Evolutionary conservation across 2,329 filamentous ascomycete genomes (phyloP), one percentile per base, ranked within the genome.

Genomic region (Penicillium capsulatum): DNA sequence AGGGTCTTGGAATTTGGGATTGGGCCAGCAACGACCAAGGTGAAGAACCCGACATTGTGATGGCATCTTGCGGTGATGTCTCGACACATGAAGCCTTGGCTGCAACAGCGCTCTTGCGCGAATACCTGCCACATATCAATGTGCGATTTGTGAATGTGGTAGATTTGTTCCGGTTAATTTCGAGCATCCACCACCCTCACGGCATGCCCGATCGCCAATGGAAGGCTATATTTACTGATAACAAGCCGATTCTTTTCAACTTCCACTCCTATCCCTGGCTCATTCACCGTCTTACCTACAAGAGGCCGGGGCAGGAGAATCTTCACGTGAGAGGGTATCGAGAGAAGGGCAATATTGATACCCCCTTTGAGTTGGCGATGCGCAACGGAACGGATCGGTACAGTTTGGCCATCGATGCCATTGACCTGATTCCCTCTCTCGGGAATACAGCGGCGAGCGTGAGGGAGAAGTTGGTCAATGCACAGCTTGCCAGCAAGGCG

Each of bases 181-280:
- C 81, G 43, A 72, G 79, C 40, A 69, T 65, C 14, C 79, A 87
- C 54, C 85, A 90, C 60, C 81, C 84, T 0, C 85, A 90, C 65
- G 85, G 84, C 28, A 72, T 89, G 41, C 74, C 71, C 0, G 79
- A 86, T 51, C 48, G 54, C 13, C 81, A 87, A 58, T 90, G 81
- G 77, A 65, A 65, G 10, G 71, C 81, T 27, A 68, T 88, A 49
- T 90, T 90, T 72, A 89, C 84, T 1, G 71, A 74, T 11, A 71
- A 87, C 68, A 81, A 74, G 50, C 85, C 84, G 15, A 71, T 87
- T 59, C 80, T 89, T 58, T 89, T 90, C 73, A 89, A 88, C 70
- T 90, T 89, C 77, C 85, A 90, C 69, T 83, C 79, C 20, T 89
- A 90, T 67, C 84, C 85, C 7, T 89, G 82, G 83, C 72, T 90